phyloP scores from a whole-genome alignment of 208 protist genomes.

The Crithidia bombi region DNA sequence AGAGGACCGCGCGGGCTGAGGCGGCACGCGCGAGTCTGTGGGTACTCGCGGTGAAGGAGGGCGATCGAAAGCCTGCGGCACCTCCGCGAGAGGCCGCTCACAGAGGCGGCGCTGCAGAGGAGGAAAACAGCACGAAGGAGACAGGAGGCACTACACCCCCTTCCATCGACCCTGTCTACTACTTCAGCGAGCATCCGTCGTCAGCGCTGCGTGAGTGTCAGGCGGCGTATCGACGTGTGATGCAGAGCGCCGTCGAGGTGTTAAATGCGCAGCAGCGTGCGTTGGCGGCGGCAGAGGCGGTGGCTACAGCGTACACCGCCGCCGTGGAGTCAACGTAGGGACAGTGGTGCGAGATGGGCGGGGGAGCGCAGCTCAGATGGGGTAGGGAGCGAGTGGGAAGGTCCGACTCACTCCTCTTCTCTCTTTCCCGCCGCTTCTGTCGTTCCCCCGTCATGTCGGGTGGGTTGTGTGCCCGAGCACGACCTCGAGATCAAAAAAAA shows the following conservation, averaged over 20 bases:
- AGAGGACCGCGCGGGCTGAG: not conserved
- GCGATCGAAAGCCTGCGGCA: not conserved
- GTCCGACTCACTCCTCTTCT: too few relatives aligned
- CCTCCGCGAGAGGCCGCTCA: not conserved
- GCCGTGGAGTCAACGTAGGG: too few relatives aligned
- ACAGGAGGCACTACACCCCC: not conserved
- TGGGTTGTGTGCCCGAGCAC: too few relatives aligned
- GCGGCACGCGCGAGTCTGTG: not conserved
- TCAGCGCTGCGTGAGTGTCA: constrained; percentile 52
- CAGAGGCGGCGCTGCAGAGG: not conserved
- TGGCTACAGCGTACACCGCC: too few relatives aligned
- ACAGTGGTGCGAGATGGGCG: too few relatives aligned
- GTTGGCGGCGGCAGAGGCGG: constrained; percentile 24
- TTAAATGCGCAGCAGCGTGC: constrained; percentile 53
- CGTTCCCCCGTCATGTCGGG: too few relatives aligned
- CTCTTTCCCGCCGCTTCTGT: too few relatives aligned
- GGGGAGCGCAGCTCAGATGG: too few relatives aligned
- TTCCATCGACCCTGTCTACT: constrained; percentile 42
- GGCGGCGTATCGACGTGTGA: constrained; percentile 41
- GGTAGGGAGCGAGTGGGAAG: too few relatives aligned
- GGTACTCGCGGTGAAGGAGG: not conserved
- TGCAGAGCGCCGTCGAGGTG: constrained; percentile 42
- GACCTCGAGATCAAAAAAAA: too few relatives aligned
- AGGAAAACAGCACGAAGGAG: not conserved
- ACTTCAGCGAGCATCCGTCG: constrained; percentile 47